Base-by-base conservation (phyloP, 352 stramenopile genomes). In the Phytophthora macrochlamydospora region DNA sequence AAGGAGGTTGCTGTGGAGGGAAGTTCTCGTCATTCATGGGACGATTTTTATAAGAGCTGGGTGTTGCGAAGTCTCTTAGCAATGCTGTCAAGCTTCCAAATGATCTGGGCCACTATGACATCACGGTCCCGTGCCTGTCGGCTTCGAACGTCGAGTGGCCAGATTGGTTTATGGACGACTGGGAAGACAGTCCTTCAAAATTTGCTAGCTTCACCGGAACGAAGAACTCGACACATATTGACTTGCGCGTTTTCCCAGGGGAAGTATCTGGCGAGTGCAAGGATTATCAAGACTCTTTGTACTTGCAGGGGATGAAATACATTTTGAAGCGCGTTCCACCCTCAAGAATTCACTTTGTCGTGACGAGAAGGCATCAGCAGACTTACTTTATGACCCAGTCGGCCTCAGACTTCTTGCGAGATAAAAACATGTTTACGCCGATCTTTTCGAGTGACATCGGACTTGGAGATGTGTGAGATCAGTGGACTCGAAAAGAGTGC, bases 31-130 rank as follows among this genome's bases (percentile, higher is more conserved):
- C 24, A n/a, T 59, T 50, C 30, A 28, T 40, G 37, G 52, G 40
- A n/a, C 14, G 18, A 11, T 28, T 59, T 13, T 35, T 59, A n/a
- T 59, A 59, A 13, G 52, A 59, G 29, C 30, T 59, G 12, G 37
- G 37, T 35, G 37, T 52, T 24, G 49, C 13, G 12, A 6, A 30
- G 7, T 2, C 14, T 42, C 5, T 42, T 14, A 31, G 43, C 49
- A 32, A 14, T 8, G 30, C 29, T 5, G 24, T 24, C 4, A 13
- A 28, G 11, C 49, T 55, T 11, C 30, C 49, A 11, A 11, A 6
- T 7, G 18, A 42, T 9, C 30, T 13, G 11, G 8, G n/a, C 28
- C 40, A 24, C 30, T 8, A 55, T 11, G 14, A 55, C 6, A 12
- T 6, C 6, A 12, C 37, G 9, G 7, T 44, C 31, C 14, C 49